These are phyloP conservation scores for Apiosordaria backusii DNA, from an alignment of 495 filamentous ascomycete species.

Conservation along the genomic window DNA sequence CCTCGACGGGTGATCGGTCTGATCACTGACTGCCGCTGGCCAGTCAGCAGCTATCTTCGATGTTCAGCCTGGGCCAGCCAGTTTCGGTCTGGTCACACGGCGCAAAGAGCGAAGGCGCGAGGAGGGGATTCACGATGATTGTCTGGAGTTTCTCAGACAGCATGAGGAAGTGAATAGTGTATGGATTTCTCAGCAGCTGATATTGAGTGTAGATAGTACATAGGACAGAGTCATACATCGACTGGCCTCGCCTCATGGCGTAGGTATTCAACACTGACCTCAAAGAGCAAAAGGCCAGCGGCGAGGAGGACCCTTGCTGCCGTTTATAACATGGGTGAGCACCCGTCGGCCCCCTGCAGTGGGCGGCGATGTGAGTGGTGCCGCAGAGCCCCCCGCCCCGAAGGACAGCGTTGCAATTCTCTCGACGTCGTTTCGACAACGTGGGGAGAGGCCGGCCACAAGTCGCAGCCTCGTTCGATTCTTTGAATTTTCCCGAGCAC, in stretches of 20 bases:
- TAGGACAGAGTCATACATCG: not conserved
- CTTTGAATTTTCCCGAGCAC: not conserved
- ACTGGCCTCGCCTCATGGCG: not conserved
- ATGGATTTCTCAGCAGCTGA: not conserved
- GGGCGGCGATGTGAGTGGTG: slow-evolving; percentile 10
- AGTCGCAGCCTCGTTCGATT: slow-evolving; percentile 12
- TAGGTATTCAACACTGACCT: not conserved
- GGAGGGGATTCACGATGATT: not conserved
- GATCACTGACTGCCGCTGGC: slow-evolving; percentile 18
- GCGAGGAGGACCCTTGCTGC: slow-evolving; percentile 8
- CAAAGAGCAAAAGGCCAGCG: not conserved
- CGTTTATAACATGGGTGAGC: slow-evolving; percentile 8
- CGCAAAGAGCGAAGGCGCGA: not conserved
- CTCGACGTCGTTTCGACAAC: slow-evolving; percentile 14
- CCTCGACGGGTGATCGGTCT: slow-evolving; percentile 24
- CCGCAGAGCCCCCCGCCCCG: slow-evolving; percentile 16
- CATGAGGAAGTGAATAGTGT: no score
- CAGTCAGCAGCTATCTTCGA: slow-evolving; percentile 5
- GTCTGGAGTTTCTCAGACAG: no score
- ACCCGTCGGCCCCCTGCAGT: slow-evolving; percentile 11
- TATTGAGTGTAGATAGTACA: not conserved
- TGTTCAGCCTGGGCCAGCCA: slow-evolving; percentile 6
- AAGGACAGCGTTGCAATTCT: not conserved
- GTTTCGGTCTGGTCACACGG: slow-evolving; percentile 16
- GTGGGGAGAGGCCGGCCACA: slow-evolving; percentile 7